These are phyloP conservation scores for Cordyceps militaris DNA, from an alignment of 2,329 filamentous ascomycete species.

Conservation along the genomic window DNA sequence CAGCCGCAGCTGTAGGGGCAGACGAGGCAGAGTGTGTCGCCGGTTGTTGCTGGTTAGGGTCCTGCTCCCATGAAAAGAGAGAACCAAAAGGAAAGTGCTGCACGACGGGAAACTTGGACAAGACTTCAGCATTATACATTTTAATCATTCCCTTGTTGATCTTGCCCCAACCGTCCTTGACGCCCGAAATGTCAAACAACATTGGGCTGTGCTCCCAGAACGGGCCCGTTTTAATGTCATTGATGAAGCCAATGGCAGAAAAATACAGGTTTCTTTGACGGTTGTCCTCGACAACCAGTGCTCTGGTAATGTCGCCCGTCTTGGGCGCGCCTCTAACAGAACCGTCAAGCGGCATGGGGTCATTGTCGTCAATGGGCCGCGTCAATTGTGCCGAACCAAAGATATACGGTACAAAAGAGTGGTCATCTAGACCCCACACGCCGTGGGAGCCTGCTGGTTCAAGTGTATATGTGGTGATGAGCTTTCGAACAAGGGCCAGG, in stretches of 20 bases:
- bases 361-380: conserved; percentile 58
- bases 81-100: conserved; percentile 87
- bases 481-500: conserved; percentile 66
- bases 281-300: conserved; percentile 56
- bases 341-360: conserved; percentile 67
- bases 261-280: conserved; percentile 80
- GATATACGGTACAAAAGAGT: conserved; percentile 89
- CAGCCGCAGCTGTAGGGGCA: conserved; percentile 35
- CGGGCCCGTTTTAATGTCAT: conserved; percentile 91
- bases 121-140: conserved; percentile 96
- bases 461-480: conserved; percentile 86
- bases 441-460: conserved; percentile 95
- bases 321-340: conserved; percentile 66
- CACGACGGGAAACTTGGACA: conserved; percentile 96
- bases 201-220: conserved; percentile 98
- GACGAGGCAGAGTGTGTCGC: conserved; percentile 28
- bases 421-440: conserved; percentile 98
- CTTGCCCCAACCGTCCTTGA: conserved; percentile 92
- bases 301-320: conserved; percentile 61
- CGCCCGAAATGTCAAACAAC: conserved; percentile 87
- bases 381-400: conserved; percentile 89
- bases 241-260: conserved; percentile 90
- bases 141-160: conserved; percentile 99
- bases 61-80: conserved; percentile 68
- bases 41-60: conserved; percentile 50